These are phyloP conservation scores for Trichoderma erinaceum DNA, from an alignment of 495 filamentous ascomycete species.

Conservation along the genomic window DNA sequence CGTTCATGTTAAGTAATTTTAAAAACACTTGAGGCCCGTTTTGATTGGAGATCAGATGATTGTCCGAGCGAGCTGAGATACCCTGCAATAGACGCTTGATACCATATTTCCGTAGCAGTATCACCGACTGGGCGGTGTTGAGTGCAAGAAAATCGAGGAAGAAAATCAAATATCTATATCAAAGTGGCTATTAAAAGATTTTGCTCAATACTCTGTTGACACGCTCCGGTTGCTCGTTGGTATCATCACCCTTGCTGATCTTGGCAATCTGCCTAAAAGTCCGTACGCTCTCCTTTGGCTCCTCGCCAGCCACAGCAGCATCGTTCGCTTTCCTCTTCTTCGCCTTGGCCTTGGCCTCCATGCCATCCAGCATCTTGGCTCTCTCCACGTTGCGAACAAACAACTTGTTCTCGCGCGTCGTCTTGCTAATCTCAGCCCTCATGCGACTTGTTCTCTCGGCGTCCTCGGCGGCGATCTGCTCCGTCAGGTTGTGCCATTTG, in stretches of 20 bases:
- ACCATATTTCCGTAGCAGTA: too few relatives aligned
- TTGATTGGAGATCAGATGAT: too few relatives aligned
- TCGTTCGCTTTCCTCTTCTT: conserved; percentile 40
- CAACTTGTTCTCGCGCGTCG: conserved; percentile 74
- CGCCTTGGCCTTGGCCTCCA: conserved; percentile 56
- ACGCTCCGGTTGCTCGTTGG: conserved; percentile 51
- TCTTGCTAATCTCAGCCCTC: conserved; percentile 71
- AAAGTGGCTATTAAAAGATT: conserved; percentile 54
- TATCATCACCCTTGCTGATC: conserved; percentile 42
- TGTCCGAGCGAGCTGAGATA: too few relatives aligned
- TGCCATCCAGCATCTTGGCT: conserved; percentile 66
- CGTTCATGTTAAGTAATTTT: too few relatives aligned
- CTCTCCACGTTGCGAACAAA: conserved; percentile 73
- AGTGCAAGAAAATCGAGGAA: too few relatives aligned
- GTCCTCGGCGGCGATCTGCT: conserved; percentile 73
- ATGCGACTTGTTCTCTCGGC: conserved; percentile 73
- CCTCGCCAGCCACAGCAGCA: conserved; percentile 22
- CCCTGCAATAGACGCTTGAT: too few relatives aligned
- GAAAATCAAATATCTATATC: conserved; percentile 1
- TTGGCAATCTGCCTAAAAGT: conserved; percentile 68
- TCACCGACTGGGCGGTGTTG: too few relatives aligned
- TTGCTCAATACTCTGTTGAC: conserved; percentile 73
- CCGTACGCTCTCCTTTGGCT: conserved; percentile 34
- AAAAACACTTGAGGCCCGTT: too few relatives aligned
- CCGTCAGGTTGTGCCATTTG: conserved; percentile 66